phyloP scores from a whole-genome alignment of 306 rosid species.

The Hippophae gyantsensis region DNA sequence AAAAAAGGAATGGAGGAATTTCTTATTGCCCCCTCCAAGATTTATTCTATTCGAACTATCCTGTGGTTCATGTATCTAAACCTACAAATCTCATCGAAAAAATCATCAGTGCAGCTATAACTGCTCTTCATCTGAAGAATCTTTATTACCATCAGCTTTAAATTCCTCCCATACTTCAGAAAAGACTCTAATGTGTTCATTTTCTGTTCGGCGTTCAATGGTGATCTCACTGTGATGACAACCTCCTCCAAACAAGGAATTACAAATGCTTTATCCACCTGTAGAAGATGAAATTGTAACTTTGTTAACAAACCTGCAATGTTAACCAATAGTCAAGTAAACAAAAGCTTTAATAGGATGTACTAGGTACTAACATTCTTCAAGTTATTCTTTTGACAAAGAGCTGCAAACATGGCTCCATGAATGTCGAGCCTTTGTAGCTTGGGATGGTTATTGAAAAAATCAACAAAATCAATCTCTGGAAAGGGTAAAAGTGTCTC shows the following conservation, averaged over 20 bases:
- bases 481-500: slow-evolving; percentile 87
- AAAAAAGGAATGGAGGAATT: too few relatives aligned
- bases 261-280: slow-evolving; percentile 70
- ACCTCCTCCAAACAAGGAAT: slow-evolving; percentile 85
- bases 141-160: slow-evolving; percentile 66
- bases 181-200: slow-evolving; percentile 82
- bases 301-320: slow-evolving; percentile 5
- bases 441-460: slow-evolving; percentile 79
- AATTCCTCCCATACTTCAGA: slow-evolving; percentile 56
- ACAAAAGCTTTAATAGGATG: background rate
- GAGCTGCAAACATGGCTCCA: slow-evolving; percentile 99
- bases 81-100: slow-evolving; percentile 83
- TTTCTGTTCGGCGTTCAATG: slow-evolving; percentile 90
- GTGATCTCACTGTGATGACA: slow-evolving; percentile 71
- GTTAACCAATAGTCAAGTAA: background rate
- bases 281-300: slow-evolving; percentile 6
- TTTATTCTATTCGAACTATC: slow-evolving; percentile 68
- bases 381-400: slow-evolving; percentile 87
- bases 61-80: slow-evolving; percentile 49
- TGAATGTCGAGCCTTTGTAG: slow-evolving; percentile 69
- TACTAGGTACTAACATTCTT: slow-evolving; percentile 45
- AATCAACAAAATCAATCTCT: slow-evolving; percentile 84
- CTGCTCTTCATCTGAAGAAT: slow-evolving; percentile 89
- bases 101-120: slow-evolving; percentile 82
- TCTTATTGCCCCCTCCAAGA: background rate